Evolutionary conservation across 495 filamentous ascomycete species (phyloP), one percentile per base, ranked within the genome.

Genomic region (Astrocystis sublimbata): DNA sequence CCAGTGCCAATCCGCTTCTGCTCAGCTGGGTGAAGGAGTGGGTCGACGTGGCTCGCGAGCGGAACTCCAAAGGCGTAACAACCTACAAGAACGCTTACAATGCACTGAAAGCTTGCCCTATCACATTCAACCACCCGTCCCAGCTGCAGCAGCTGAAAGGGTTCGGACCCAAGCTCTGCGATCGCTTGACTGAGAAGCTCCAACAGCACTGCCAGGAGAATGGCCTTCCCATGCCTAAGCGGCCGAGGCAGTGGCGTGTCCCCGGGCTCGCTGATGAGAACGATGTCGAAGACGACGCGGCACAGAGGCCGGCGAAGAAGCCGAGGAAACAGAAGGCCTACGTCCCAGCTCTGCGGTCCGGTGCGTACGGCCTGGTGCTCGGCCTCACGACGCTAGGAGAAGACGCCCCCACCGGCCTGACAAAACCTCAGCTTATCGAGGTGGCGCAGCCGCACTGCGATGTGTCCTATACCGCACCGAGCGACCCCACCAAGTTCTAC

Each of bases 1-100:
- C 70, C 21, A 89, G 86, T 65, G 85, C 88, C 19, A 96, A 96
- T 68, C 89, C 91, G 12, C 78, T 92, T 31, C 81, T 93, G 4
- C 79, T 93, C 47, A 74, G 76, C 58, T 96, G 89, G 85, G 84
- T 96, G 55, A 86, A 88, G 62, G 89, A 92, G 78, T 93, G 89
- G 89, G 82, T 87, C 42, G 89, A 92, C n/a, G 72, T 81, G 23
- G 91, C 89, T 0, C 80, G 83, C 45, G 86, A 91, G 63, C 84
- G 83, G 7, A 91, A 89, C 68, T 81, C 84, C 33, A 93, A 91
- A 68, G 88, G 88, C 42, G 78, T 85, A 15, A 84, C 80, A 46
- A 85, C 85, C 72, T 93, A 92, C 74, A 92, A 88, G 68, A 89
- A 88, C 58, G 91, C 91, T 1, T 92, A 92, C 67, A 84, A 90